Evolutionary conservation across 2,329 filamentous ascomycete genomes (phyloP), one percentile per base, ranked within the genome.

Genomic region (Periglandula ipomoeae): DNA sequence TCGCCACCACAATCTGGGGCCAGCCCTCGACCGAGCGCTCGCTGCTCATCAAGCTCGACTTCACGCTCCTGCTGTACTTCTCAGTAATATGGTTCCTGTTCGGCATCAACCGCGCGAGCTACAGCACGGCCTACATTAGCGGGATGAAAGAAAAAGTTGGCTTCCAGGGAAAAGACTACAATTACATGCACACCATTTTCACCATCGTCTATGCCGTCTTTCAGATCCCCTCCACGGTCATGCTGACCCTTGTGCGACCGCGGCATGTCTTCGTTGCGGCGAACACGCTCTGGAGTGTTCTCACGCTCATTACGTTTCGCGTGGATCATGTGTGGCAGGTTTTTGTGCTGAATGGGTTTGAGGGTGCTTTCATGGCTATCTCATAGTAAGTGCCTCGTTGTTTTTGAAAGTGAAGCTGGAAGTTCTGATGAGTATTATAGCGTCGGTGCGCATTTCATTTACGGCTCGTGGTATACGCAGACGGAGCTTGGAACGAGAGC

Each of bases 61-160:
- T 64, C 40, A 70, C 68, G 0, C 58, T 71, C 6, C 60, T 71
- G 19, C 64, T 65, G 1, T 72, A 73, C 51, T 71, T 72, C 52
- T 70, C 68, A 0, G 55, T 71, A 11, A 66, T 72, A n/a, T 72
- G 69, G 70, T 72, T 72, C 45, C 58, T 72, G 3, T 72, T 72
- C 48, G 70, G 70, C 24, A 62, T 72, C 44, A 71, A 69, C 5
- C 61, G 70, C 10, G 63, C 70, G 24, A 69, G 65, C 52, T 72
- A 72, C 51, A 65, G 57, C 27, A 69, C 66, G 0, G 67, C 67
- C 3, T 70, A 70, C 53, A 69, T 70, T 48, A 69, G 66, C 45
- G 66, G 67, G 19, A 69, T 69, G 67, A 60, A 62, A 34, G 64
- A 66, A 27, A 66, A 65, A 1, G 50, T 70, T 2, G 47, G 58